phyloP scores from a whole-genome alignment of 305 asterid genomes.

The Plantago coronopus region DNA sequence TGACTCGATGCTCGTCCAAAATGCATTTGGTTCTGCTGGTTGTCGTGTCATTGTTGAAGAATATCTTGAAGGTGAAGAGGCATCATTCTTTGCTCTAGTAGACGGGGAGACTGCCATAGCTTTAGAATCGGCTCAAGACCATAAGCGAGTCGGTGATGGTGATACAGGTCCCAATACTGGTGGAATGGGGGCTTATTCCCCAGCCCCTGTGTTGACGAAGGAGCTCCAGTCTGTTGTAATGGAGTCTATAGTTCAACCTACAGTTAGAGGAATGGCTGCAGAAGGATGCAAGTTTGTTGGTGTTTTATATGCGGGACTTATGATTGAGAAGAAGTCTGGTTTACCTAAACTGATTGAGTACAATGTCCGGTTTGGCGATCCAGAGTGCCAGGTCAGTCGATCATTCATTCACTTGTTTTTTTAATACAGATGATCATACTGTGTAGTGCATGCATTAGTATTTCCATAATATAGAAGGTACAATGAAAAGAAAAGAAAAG shows the following conservation, averaged over 20 bases:
- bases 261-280: slow-evolving; percentile 88
- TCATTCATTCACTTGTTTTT: slow-evolving; percentile 6
- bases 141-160: slow-evolving; percentile 94
- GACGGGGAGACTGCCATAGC: slow-evolving; percentile 95
- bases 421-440: slow-evolving; percentile 5
- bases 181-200: slow-evolving; percentile 99
- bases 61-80: slow-evolving; percentile 94
- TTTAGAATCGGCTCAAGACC: slow-evolving; percentile 95
- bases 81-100: slow-evolving; percentile 85
- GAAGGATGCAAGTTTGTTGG: slow-evolving; percentile 97
- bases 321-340: slow-evolving; percentile 89
- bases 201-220: slow-evolving; percentile 85
- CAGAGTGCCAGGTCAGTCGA: slow-evolving; percentile 93
- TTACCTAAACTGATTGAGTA: slow-evolving; percentile 90
- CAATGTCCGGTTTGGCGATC: slow-evolving; percentile 97
- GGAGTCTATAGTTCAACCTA: slow-evolving; percentile 82
- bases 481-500: neutral
- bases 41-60: slow-evolving; percentile 75
- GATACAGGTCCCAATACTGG: slow-evolving; percentile 96
- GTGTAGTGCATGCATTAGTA: neutral
- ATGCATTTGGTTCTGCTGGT: slow-evolving; percentile 82
- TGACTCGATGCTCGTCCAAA: slow-evolving; percentile 81
- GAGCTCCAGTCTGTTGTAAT: slow-evolving; percentile 76
- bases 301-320: slow-evolving; percentile 88
- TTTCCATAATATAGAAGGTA: neutral